Conservation (phyloP, 768 basidiomycete genomes). For the Lactifluus volemus region DNA sequence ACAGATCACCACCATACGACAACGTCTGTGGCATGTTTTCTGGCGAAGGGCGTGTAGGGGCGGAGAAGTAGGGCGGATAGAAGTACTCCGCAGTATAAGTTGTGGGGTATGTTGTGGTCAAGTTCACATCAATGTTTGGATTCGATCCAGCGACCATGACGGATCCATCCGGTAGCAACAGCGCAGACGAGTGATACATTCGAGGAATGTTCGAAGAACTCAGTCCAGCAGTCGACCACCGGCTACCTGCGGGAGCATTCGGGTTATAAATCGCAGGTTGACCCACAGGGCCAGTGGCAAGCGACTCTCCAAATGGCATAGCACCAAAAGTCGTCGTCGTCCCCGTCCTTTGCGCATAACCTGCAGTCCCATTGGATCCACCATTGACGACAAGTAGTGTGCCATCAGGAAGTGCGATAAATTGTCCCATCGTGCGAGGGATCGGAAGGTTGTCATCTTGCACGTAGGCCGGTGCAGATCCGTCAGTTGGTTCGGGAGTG, state of each 20-base stretch:
- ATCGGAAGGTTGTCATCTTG: slow-evolving; percentile 68
- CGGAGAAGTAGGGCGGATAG: slow-evolving; percentile 84
- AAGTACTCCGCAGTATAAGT: slow-evolving; percentile 80
- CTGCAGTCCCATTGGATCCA: slow-evolving; percentile 78
- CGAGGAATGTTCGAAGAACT: slow-evolving; percentile 57
- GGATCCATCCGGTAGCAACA: slow-evolving; percentile 82
- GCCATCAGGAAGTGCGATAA: slow-evolving; percentile 41
- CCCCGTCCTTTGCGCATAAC: slow-evolving; percentile 51
- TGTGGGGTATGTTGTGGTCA: slow-evolving; percentile 56
- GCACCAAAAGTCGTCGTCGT: slow-evolving; percentile 28
- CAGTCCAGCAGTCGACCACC: slow-evolving; percentile 67
- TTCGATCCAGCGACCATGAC: slow-evolving; percentile 90
- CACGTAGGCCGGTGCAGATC: slow-evolving; percentile 47
- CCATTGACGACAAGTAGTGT: slow-evolving; percentile 79
- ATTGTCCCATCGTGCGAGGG: slow-evolving; percentile 38
- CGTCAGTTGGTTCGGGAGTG: slow-evolving; percentile 74
- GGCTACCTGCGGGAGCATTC: slow-evolving; percentile 54
- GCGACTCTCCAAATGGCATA: slow-evolving; percentile 65
- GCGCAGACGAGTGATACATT: slow-evolving; percentile 86
- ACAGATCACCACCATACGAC: slow-evolving; percentile 73
- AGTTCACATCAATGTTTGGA: slow-evolving; percentile 79
- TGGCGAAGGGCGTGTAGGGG: slow-evolving; percentile 57
- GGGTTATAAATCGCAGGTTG: slow-evolving; percentile 83
- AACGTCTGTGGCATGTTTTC: slow-evolving; percentile 64
- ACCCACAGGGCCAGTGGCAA: slow-evolving; percentile 73